Evolutionary conservation across 2,329 filamentous ascomycete species (phyloP), one percentile per base, ranked within the genome.

Genomic region (Dendryphion nanum): DNA sequence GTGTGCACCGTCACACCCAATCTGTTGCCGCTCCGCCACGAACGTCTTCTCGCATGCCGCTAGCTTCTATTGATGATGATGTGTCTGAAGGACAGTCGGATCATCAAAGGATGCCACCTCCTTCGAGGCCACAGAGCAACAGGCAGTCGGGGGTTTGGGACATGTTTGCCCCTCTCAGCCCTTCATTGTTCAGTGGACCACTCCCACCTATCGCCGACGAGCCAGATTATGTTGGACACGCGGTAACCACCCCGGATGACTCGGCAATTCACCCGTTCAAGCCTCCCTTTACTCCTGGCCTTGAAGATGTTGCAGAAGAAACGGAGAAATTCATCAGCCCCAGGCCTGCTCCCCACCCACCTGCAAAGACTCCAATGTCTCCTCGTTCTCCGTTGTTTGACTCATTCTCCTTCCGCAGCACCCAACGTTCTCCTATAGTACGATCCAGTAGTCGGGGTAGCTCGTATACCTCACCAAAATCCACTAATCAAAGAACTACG

Each of bases 161-260:
- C 29, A 47, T 48, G 3, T 55, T 53, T n/a, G 38, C 48, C 3
- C 44, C 59, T 17, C 37, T 47, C 30, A 53, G 48, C 34, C 45
- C 53, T 20, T 39, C 42, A 17, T 37, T 44, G 8, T 38, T 43
- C 4, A 37, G 44, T 6, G 46, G 49, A n/a, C 47, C 47, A 10
- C 39, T 63, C 6, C 41, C 54, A 15, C 51, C 50, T 44, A 47
- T 64, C 50, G 30, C 57, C 38, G 48, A 62, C 50, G 49, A 64
- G 45, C 40, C 55, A 26, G 31, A 44, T 43, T 55, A 55, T 30
- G 36, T 64, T 51, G 45, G 54, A 40, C 67, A 72, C 45, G 68
- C 67, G 29, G 54, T 73, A 34, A 70, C 66, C 18, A 69, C 71
- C 5, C 63, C 65, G 17, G 63, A 70, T 30, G 60, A 68, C 31